Evolutionary conservation across 2,329 filamentous ascomycete genomes (phyloP).

Genomic region (Cladosporium phlei): DNA sequence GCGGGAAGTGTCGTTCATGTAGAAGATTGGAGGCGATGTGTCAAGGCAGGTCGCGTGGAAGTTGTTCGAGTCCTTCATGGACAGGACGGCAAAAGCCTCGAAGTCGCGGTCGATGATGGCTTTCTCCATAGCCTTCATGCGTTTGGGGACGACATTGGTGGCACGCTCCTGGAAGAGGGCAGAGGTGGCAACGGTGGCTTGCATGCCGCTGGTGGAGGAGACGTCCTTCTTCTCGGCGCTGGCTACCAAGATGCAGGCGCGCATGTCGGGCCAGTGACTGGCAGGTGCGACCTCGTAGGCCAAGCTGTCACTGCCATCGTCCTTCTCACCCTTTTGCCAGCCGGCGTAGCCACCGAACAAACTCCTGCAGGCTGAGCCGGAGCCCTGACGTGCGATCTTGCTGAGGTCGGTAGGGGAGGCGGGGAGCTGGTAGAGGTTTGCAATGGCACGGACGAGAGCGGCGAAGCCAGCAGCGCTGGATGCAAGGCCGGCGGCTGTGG

Average conservation of each 20-base stretch:
- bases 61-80: slow-evolving; percentile 94
- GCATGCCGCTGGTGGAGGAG: slow-evolving; percentile 89
- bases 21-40: slow-evolving; percentile 96
- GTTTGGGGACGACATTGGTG: slow-evolving; percentile 68
- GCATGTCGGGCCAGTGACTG: slow-evolving; percentile 92
- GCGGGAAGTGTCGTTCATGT: slow-evolving; percentile 89
- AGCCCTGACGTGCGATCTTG: slow-evolving; percentile 86
- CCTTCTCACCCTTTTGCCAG: slow-evolving; percentile 74
- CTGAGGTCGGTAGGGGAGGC: slow-evolving; percentile 78
- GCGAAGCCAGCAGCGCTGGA: slow-evolving; percentile 62
- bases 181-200: slow-evolving; percentile 88
- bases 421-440: slow-evolving; percentile 82
- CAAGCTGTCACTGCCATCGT: slow-evolving; percentile 78
- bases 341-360: slow-evolving; percentile 94
- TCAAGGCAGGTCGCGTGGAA: slow-evolving; percentile 96
- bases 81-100: slow-evolving; percentile 77
- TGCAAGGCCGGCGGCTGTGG: slow-evolving; percentile 84
- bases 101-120: slow-evolving; percentile 78
- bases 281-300: slow-evolving; percentile 86
- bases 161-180: slow-evolving; percentile 78
- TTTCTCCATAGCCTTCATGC: slow-evolving; percentile 80
- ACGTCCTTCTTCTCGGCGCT: slow-evolving; percentile 95
- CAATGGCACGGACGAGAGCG: slow-evolving; percentile 73
- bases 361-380: slow-evolving; percentile 87
- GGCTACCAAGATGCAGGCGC: slow-evolving; percentile 83